These are phyloP conservation scores for Globisporangium orthogonon DNA, from an alignment of 352 stramenopile genomes.

Conservation along the genomic window DNA sequence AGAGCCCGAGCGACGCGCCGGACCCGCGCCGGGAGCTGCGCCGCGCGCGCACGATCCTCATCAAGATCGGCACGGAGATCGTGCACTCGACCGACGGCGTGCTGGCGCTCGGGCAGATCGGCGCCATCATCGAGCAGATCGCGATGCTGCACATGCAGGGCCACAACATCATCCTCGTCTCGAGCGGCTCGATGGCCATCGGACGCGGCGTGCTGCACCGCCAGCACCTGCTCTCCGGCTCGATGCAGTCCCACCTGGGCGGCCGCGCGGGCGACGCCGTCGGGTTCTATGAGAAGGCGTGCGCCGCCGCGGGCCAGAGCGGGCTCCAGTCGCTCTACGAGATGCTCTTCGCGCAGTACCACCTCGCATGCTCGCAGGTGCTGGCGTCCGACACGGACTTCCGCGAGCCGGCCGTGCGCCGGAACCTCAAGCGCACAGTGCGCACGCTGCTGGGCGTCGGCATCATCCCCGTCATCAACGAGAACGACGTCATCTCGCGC, in stretches of 20 bases:
- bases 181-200: conserved; percentile 73
- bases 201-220: conserved; percentile 76
- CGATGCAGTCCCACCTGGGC: conserved; percentile 77
- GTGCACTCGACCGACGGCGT: conserved; percentile 73
- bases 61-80: conserved; percentile 86
- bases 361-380: conserved; percentile 77
- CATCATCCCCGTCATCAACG: conserved; percentile 84
- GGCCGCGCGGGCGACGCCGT: conserved; percentile 47
- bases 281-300: conserved; percentile 71
- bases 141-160: conserved; percentile 76
- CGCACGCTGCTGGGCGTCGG: conserved; percentile 64
- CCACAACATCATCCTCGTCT: conserved; percentile 79
- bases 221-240: conserved; percentile 77
- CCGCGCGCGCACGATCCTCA: conserved; percentile 63
- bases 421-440: conserved; percentile 64
- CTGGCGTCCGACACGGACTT: conserved; percentile 79
- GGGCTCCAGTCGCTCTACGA: conserved; percentile 82
- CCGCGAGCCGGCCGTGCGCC: conserved; percentile 43
- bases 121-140: conserved; percentile 83
- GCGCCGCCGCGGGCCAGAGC: conserved; percentile 61
- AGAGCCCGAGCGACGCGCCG: conserved; percentile 3
- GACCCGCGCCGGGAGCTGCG: conserved; percentile 33
- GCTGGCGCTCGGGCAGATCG: conserved; percentile 81
- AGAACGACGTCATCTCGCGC: conserved; percentile 80
- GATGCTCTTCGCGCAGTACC: conserved; percentile 83